A percentile compares a stretch with the other conserved stretches of the same genome.
phyloP scores from a whole-genome alignment of 148 eudicot species.

The Amaranthus cruentus region DNA sequence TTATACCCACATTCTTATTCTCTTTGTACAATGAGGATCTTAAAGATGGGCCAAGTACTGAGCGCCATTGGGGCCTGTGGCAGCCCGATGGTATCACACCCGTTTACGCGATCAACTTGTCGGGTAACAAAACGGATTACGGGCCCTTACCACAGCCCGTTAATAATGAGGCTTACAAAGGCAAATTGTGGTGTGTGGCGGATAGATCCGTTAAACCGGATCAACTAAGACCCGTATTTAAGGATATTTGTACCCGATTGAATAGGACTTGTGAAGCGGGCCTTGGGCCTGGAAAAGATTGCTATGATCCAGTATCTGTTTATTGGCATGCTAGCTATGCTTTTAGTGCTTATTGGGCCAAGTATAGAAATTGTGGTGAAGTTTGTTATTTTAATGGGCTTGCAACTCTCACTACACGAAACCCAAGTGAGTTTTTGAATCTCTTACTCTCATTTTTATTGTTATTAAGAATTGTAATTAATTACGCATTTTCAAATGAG shows the following conservation, averaged over 20 bases:
- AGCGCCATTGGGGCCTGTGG: conserved; percentile 75
- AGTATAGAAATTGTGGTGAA: conserved; percentile 39
- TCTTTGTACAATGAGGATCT: conserved; percentile 66
- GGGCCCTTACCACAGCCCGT: conserved; percentile 25
- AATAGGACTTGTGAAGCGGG: conserved; percentile 48
- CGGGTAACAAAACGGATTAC: conserved; percentile 24
- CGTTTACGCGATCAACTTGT: conserved; percentile 45
- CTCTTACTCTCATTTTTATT: neutral
- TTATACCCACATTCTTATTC: conserved; percentile 63
- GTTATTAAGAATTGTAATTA: too few relatives aligned
- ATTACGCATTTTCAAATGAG: too few relatives aligned
- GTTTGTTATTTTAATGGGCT: conserved; percentile 63
- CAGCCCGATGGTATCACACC: conserved; percentile 35
- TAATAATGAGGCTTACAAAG: conserved; percentile 40
- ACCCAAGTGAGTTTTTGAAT: conserved; percentile 52
- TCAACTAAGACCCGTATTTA: conserved; percentile 34
- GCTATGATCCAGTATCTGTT: conserved; percentile 57
- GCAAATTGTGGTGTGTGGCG: conserved; percentile 69
- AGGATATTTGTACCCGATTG: conserved; percentile 31
- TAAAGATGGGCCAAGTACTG: conserved; percentile 66
- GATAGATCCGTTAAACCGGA: conserved; percentile 20
- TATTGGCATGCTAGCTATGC: conserved; percentile 62
- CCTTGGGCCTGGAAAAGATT: conserved; percentile 48
- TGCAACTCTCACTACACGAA: conserved; percentile 50
- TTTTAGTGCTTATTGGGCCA: conserved; percentile 74